These are phyloP conservation scores for Aspergillus niger DNA, from an alignment of 2,329 filamentous ascomycete species.

Conservation along the genomic window DNA sequence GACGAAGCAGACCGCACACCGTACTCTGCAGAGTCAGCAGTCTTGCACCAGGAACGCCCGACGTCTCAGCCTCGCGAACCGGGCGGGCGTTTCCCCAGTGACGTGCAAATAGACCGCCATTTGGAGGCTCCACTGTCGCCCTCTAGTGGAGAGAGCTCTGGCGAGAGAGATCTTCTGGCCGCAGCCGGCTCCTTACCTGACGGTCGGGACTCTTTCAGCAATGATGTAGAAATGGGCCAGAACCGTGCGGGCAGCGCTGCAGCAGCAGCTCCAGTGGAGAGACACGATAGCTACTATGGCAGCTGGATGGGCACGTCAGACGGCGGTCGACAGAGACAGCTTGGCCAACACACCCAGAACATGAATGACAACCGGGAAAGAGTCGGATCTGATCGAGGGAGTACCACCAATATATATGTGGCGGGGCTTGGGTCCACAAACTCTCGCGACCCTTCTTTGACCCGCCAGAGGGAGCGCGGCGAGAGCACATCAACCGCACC, in stretches of 20 bases:
- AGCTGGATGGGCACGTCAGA: slow-evolving; percentile 56
- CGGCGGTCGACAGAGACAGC: slow-evolving; percentile 24
- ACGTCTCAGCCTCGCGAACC: slow-evolving; percentile 64
- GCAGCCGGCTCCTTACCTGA: slow-evolving; percentile 60
- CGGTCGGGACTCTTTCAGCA: slow-evolving; percentile 39
- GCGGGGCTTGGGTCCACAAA: slow-evolving; percentile 15
- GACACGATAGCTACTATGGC: slow-evolving; percentile 49
- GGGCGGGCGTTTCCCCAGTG: slow-evolving; percentile 96
- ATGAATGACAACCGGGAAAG: slow-evolving; percentile 6
- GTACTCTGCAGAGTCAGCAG: slow-evolving; percentile 60
- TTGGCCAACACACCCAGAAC: slow-evolving; percentile 13
- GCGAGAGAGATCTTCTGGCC: slow-evolving; percentile 63
- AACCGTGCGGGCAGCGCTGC: slow-evolving; percentile 15
- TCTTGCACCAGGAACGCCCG: slow-evolving; percentile 41
- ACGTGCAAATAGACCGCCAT: slow-evolving; percentile 83
- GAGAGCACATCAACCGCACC: slow-evolving; percentile 38
- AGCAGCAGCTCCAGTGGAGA: slow-evolving; percentile 22
- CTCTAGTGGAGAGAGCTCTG: slow-evolving; percentile 78
- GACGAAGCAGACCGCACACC: slow-evolving; percentile 67
- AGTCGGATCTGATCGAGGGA: slow-evolving; percentile 6
- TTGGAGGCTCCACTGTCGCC: slow-evolving; percentile 78
- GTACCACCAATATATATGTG: slow-evolving; percentile 21
- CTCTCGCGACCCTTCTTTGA: slow-evolving; percentile 17
- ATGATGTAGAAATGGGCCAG: slow-evolving; percentile 25
- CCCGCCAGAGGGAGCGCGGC: slow-evolving; percentile 24